Base-by-base conservation (phyloP, 352 stramenopile species). In the Pythium aquatile region DNA sequence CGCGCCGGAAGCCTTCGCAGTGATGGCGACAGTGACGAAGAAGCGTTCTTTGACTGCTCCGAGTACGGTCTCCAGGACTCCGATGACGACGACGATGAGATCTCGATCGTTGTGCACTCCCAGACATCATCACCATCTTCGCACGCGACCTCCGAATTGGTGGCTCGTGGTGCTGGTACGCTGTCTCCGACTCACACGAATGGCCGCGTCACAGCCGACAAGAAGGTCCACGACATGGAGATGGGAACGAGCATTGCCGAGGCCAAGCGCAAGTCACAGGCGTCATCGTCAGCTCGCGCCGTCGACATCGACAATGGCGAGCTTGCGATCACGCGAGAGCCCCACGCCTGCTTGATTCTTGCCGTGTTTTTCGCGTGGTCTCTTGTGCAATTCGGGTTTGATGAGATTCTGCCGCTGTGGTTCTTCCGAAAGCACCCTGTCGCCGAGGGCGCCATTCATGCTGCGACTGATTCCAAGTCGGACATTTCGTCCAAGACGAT, bases 371-470 rank as follows among this genome's bases (percentile, higher is more conserved):
- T 89, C 58, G 77, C 88, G 33, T 93, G 85, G 85, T 72, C 72
- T 33, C 68, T 90, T 11, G 73, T 91, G 24, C 85, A 93, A 57
- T 55, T 89, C 13, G 85, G 82, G 63, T 93, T 93, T 44, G 85
- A 93, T 55, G 82, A 93, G 56, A 81, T 93, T 63, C 59, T 91
- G 26, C 85, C 85, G 24, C 69, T 93, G 17, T 93, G 82, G 85
- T 86, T 91, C 55, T 91, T 93, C 72, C 81, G 84, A 40, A 77
- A 90, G 39, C 82, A 87, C 44, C 69, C 75, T 1, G 76, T 75
- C 13, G 75, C 76, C 5, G 67, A 67, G 13, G 79, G 71, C 24
- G 78, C 68, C 40, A 57, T 86, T 20, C 74, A 82, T 49, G 72
- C 75, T 11, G 68, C 55, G 1, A 28, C 17, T 2, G 59, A 51